Evolutionary conservation across 1,139 yeast species (phyloP), one percentile per base, ranked within the genome.

Genomic region (Arxiozyma slooffiae): DNA sequence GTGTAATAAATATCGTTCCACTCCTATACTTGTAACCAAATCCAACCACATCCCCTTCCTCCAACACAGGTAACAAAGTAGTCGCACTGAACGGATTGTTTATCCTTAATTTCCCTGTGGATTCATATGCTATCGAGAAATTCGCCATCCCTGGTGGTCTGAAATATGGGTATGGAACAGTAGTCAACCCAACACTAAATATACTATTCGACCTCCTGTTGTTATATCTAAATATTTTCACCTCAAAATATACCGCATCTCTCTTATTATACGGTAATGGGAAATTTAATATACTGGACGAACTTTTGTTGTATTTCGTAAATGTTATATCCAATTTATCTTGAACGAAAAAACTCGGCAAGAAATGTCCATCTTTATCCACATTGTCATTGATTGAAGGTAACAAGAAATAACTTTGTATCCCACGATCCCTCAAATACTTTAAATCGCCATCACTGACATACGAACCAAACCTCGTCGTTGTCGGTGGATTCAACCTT

Each of bases 11-110:
- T 1, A 90, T 75, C 0, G 95, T 79, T 0, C 97, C 97, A 0
- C 85, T 73, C 21, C 85, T 73, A 4, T 87, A 80, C 51, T 85
- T 79, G 67, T 85, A 90, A 1, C 97, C 98, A 55, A 90, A 82
- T 0, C 98, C 98, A 18, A 92, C 83, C 4, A 89, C 86, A 64
- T 92, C 98, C 17, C 97, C 92, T 60, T 85, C 89, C 50, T 76
- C 75, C 47, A 89, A 71, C 23, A 79, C 79, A 1, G 96, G 96
- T 50, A 95, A 80, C 47, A 81, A 73, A 3, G 82, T 81, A 38
- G 84, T 80, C 1, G 90, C 85, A 47, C 72, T 68, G 56, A 84
- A 86, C 1, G 97, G 96, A 62, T 83, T 85, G 64, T 86, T 89
- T 53, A 87, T 78, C 55, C 95, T 79, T 52, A 86, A 73, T 53